Percentiles rank a stretch among this genome's conserved stretches.
Conservation (phyloP, 768 basidiomycete species). For the Pholiota conissans region DNA sequence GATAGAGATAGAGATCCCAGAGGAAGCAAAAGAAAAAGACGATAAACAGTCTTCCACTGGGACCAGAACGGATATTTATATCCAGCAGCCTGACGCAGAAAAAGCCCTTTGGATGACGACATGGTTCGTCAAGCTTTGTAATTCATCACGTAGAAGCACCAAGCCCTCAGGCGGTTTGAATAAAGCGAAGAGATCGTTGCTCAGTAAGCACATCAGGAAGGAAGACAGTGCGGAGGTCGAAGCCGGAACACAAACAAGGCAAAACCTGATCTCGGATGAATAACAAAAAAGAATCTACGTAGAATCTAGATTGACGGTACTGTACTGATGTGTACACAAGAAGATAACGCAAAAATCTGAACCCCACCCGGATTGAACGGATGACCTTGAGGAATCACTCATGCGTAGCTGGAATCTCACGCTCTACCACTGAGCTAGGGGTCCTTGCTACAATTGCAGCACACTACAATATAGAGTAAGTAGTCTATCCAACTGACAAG, state of each 20-base stretch:
- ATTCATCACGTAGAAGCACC: not conserved
- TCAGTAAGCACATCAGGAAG: not conserved
- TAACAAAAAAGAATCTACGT: too few species aligned
- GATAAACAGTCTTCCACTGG: not conserved
- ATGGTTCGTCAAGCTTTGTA: not conserved
- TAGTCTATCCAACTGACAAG: too few species aligned
- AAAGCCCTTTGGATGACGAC: not conserved
- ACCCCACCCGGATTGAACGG: constrained; percentile 36
- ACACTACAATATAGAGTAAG: too few species aligned
- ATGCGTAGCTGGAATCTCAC: constrained; percentile 28
- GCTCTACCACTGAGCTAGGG: constrained; percentile 36
- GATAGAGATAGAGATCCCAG: too few species aligned
- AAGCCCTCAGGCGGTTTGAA: not conserved
- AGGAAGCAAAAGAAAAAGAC: not conserved
- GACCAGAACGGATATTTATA: not conserved
- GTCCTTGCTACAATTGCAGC: too few species aligned
- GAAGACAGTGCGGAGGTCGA: too few species aligned
- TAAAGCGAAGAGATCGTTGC: not conserved
- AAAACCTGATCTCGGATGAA: too few species aligned
- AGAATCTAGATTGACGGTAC: too few species aligned
- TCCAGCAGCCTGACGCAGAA: too few species aligned
- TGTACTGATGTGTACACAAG: not conserved
- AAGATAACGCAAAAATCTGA: constrained; percentile 18
- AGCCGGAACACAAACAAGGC: too few species aligned
- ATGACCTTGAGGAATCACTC: constrained; percentile 30